Base-by-base conservation (phyloP, 192 early-diverging fungal species). In the Rhizophlyctis rosea region DNA sequence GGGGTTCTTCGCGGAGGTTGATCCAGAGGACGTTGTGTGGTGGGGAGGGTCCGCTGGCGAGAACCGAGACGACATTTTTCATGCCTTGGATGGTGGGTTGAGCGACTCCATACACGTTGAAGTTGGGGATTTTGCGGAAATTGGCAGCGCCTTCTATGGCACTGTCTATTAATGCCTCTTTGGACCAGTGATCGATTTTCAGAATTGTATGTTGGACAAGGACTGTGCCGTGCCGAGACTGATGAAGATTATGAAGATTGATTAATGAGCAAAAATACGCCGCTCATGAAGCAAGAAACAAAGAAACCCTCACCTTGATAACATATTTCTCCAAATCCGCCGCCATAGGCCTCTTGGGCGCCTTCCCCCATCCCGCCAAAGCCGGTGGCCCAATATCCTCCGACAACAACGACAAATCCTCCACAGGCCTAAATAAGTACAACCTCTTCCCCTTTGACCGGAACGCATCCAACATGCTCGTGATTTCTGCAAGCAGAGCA, bases 1-100 rank as follows among this genome's bases (percentile, higher is more conserved):
- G 74, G 11, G 86, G 86, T 52, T 87, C 86, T 61, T 87, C 86
- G 33, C 86, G 72, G n/a, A 86, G 54, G 59, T 87, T 87, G 51
- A 85, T 84, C 82, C 82, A 84, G n/a, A 81, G 39, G 25, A 85
- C 69, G 16, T 18, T 16, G 29, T 29, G 11, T 2, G 31, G 28
- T 7, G 62, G 44, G 9, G 52, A 9, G 18, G 52, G 62, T 11
- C 57, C 66, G 23, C 69, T 16, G n/a, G 53, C 60, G 7, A 78
- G 44, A 3, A 31, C 50, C 16, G 57, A 34, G 18, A 86, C 54
- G 0, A 87, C 74, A 25, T 72, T 76, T 33, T 76, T 72, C 28
- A 82, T 56, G 0, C 85, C 85, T 11, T 82, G 74, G 31, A 86
- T 64, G 13, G 83, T 82, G 5, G 85, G 85, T 28, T 87, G 85